Conservation (phyloP, 345 rosid species). For the Abelmoschus esculentus region DNA sequence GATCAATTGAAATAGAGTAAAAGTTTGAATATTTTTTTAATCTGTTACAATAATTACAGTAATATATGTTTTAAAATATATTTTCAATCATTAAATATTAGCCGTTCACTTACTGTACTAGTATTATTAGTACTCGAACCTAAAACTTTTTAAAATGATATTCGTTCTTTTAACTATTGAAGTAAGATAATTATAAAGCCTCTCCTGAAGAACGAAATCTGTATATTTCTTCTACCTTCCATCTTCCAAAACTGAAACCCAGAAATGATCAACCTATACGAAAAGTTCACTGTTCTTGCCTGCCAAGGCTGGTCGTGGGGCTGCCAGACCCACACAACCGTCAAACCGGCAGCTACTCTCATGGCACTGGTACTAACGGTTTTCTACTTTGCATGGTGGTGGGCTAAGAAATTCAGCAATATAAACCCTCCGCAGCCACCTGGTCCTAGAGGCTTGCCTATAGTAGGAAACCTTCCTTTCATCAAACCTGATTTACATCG, state of each 20-base stretch:
- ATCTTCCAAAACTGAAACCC: background rate
- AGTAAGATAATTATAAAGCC: too few species aligned
- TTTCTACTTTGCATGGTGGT: background rate
- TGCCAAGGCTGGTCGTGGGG: too few species aligned
- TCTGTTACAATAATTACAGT: too few species aligned
- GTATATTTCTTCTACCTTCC: background rate
- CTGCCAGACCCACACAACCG: background rate
- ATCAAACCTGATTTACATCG: constrained; percentile 24
- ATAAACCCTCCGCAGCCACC: constrained; percentile 28
- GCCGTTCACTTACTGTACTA: too few species aligned
- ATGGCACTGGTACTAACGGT: background rate
- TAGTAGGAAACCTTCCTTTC: constrained; percentile 35
- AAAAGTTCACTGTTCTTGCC: background rate
- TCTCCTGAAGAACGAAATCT: too few species aligned
- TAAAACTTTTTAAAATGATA: too few species aligned
- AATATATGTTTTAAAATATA: too few species aligned
- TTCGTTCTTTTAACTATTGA: too few species aligned
- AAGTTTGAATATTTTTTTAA: too few species aligned
- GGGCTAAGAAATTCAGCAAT: background rate
- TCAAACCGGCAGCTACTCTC: background rate
- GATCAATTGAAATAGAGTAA: too few species aligned
- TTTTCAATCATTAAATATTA: too few species aligned
- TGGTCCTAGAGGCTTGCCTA: constrained; percentile 41
- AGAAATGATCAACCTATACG: background rate
- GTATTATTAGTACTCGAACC: too few species aligned